Conservation (phyloP, 805 yeast genomes). For the Schwanniomyces occidentalis region DNA sequence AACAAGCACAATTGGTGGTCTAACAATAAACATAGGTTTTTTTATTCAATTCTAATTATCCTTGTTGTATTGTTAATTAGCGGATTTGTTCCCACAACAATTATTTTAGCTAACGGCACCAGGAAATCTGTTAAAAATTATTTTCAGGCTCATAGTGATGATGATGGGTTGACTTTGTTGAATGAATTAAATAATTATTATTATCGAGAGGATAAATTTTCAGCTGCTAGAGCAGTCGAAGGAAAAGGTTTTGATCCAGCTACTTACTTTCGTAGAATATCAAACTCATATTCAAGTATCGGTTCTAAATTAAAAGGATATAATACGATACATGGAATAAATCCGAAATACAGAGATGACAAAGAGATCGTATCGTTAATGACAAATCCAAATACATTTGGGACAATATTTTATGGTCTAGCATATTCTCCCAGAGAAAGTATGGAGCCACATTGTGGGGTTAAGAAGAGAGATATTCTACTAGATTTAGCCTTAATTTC, state of each 20-base stretch:
- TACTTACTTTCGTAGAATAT: no score
- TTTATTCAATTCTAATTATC: slow-evolving; percentile 6
- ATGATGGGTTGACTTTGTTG: slow-evolving; percentile 18
- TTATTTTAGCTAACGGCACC: slow-evolving; percentile 33
- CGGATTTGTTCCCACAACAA: slow-evolving; percentile 21
- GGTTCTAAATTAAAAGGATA: slow-evolving; percentile 10
- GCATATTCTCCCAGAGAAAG: slow-evolving; percentile 60
- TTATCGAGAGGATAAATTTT: no score
- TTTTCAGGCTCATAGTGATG: slow-evolving; percentile 23
- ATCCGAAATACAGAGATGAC: slow-evolving; percentile 30
- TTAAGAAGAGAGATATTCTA: slow-evolving; percentile 46
- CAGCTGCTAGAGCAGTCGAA: no score
- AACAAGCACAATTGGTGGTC: no score
- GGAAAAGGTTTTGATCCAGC: no score
- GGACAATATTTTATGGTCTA: slow-evolving; percentile 50
- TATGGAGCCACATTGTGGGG: slow-evolving; percentile 55
- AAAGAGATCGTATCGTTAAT: slow-evolving; percentile 36
- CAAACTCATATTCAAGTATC: background rate
- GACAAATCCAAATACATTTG: slow-evolving; percentile 30
- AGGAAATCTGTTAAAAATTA: slow-evolving; percentile 23
- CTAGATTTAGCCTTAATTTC: slow-evolving; percentile 60
- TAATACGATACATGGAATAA: slow-evolving; percentile 25
- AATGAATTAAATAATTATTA: no score
- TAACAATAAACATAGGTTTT: no score
- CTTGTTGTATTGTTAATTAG: slow-evolving; percentile 13